Evolutionary conservation across 1,284 basidiomycete species (phyloP).

Genomic region (Wallemia hederae): DNA sequence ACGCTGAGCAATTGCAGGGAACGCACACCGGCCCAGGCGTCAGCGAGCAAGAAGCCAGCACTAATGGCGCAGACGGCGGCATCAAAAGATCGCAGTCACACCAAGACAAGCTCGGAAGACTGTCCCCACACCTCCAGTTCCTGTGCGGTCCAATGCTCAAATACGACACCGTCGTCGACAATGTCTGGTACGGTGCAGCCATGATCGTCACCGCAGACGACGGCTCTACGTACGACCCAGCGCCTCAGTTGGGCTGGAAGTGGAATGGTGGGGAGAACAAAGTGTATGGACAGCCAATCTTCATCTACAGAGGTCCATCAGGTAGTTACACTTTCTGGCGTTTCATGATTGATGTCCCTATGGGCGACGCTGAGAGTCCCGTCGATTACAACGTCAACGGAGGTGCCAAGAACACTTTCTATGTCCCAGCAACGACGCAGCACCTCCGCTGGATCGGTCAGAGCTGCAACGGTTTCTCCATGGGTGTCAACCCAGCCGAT

Average conservation of each 20-base stretch:
- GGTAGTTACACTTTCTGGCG: conserved; percentile 77
- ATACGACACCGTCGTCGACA: conserved; percentile 1
- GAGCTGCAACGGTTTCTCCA: conserved; percentile 24
- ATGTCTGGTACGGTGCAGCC: neutral
- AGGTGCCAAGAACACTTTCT: conserved; percentile 30
- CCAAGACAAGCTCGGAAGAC: neutral
- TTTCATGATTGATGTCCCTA: conserved; percentile 58
- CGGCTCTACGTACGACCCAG: neutral
- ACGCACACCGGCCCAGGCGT: neutral
- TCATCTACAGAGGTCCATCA: conserved; percentile 37
- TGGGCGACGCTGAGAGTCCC: conserved; percentile 41
- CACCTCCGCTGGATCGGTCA: conserved; percentile 1
- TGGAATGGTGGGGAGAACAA: neutral
- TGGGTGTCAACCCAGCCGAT: conserved; percentile 19
- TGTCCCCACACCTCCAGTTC: neutral
- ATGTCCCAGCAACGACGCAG: neutral
- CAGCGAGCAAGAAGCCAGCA: neutral
- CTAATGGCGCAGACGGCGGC: neutral
- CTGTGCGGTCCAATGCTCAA: neutral
- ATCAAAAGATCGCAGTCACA: neutral
- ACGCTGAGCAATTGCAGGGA: neutral
- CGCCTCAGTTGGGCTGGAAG: neutral
- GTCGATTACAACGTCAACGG: conserved; percentile 49
- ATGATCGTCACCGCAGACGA: conserved; percentile 1
- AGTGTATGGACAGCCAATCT: conserved; percentile 41